Base-by-base conservation (phyloP, 2,329 filamentous ascomycete species). In the Proliferodiscus dingleyae region DNA sequence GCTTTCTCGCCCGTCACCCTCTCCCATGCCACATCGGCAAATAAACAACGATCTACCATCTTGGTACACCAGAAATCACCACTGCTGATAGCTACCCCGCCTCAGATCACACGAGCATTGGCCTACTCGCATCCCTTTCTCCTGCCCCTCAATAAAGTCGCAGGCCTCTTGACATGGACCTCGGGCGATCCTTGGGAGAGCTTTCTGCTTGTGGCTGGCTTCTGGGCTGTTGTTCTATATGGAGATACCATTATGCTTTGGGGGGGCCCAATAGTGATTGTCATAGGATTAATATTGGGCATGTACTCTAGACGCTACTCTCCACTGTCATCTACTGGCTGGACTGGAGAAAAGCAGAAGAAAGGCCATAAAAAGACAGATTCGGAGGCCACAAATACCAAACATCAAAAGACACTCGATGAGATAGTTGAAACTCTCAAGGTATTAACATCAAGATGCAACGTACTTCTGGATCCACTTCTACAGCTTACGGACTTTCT, bases 1-100 rank as follows among this genome's bases (percentile, higher is more conserved):
- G 79, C 87, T 60, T 98, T 98, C 71, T 93, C 91, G 4, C 90
- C 93, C 24, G 78, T 84, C 18, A 88, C 85, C 18, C 78, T 90
- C 55, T 84, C 84, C 37, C 73, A 72, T 44, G 70, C 74, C 47
- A 71, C 77, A 24, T 75, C 78, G 9, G 78, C 81, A 29, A 81
- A 81, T 33, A 85, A 87, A 61, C 85, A 91, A 51, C 82, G 88
- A 37, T 94, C 89, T 15, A 94, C 89, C 46, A 90, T 98, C 57
- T 81, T 97, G 57, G 90, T 98, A 16, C 90, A 97, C 67, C 91
- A 95, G 66, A 98, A 97, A 69, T 95, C 89, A 13, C 93, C 93
- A 9, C 70, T 98, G 37, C 77, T 98, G 15, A 83, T 95, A 49
- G 89, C 91, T 13, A 98, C 93, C 8, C 93, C 93, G 34, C 93